Conservation (phyloP, 2,329 filamentous ascomycete genomes). For the Magnaporthiopsis poae region DNA sequence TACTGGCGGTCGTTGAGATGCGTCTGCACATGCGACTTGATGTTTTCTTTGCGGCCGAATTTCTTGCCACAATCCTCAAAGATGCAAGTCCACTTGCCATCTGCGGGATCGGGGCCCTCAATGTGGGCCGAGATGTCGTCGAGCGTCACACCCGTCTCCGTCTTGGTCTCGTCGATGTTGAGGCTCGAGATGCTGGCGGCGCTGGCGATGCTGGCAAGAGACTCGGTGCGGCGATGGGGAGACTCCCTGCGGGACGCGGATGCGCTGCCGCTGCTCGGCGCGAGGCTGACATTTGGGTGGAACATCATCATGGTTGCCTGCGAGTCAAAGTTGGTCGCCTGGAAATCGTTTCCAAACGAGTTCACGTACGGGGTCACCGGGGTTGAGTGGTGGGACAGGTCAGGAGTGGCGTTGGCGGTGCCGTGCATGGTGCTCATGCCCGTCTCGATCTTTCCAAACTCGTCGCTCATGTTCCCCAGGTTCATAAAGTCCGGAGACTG, state of each 20-base stretch:
- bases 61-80: slow-evolving; percentile 70
- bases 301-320: slow-evolving; percentile 12
- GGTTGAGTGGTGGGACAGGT: slow-evolving; percentile 38
- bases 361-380: slow-evolving; percentile 36
- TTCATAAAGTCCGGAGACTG: slow-evolving; percentile 48
- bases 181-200: slow-evolving; percentile 51
- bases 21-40: slow-evolving; percentile 95
- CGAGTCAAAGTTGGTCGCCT: slow-evolving; percentile 18
- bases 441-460: slow-evolving; percentile 26
- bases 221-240: slow-evolving; percentile 48
- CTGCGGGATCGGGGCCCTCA: slow-evolving; percentile 58
- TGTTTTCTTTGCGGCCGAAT: slow-evolving; percentile 97
- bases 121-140: slow-evolving; percentile 76
- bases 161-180: slow-evolving; percentile 56
- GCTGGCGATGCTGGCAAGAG: slow-evolving; percentile 46
- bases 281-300: slow-evolving; percentile 13
- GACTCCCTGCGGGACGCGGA: slow-evolving; percentile 20
- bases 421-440: slow-evolving; percentile 19
- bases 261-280: not conserved
- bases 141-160: slow-evolving; percentile 72
- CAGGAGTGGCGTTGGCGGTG: slow-evolving; percentile 34
- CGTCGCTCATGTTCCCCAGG: slow-evolving; percentile 23
- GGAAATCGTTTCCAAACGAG: slow-evolving; percentile 32
- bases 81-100: slow-evolving; percentile 71
- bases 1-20: slow-evolving; percentile 94